Conservation (phyloP, 495 filamentous ascomycete species). For the Terfezia claveryi region DNA sequence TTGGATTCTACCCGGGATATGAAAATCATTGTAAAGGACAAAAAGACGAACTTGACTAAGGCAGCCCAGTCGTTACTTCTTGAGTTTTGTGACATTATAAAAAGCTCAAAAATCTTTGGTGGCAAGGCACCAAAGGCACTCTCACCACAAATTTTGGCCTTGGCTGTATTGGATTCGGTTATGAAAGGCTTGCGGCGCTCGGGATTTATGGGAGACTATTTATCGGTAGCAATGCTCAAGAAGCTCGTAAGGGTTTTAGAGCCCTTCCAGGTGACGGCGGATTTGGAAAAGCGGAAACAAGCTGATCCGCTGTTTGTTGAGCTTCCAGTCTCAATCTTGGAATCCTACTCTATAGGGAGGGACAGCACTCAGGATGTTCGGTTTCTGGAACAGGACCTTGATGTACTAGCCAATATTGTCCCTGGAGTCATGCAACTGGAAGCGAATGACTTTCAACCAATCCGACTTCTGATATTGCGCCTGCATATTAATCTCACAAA, state of each 20-base stretch:
- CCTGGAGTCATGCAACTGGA: conserved; percentile 4
- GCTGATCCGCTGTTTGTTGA: conserved; percentile 20
- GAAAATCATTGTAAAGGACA: conserved; percentile 31
- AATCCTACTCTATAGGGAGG: conserved; percentile 29
- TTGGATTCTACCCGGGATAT: conserved; percentile 34
- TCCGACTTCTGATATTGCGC: conserved; percentile 30
- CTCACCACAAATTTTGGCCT: conserved; percentile 38
- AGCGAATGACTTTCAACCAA: conserved; percentile 7
- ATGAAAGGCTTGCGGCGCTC: conserved; percentile 30
- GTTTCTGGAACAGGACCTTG: conserved; percentile 11
- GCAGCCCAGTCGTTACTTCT: conserved; percentile 31
- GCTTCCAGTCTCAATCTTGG: conserved; percentile 39
- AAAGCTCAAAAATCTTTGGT: conserved; percentile 34
- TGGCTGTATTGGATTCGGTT: conserved; percentile 42
- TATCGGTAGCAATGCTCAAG: conserved; percentile 29
- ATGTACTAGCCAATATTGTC: conserved; percentile 10
- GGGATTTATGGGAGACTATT: conserved; percentile 27
- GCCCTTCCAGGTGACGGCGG: conserved; percentile 9
- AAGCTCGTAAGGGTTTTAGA: conserved; percentile 30
- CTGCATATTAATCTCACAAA: conserved; percentile 77
- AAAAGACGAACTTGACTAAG: conserved; percentile 48
- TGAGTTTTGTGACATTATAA: conserved; percentile 28
- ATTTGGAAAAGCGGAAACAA: conserved; percentile 17
- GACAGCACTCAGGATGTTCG: conserved; percentile 3
- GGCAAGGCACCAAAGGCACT: conserved; percentile 28